phyloP scores from a whole-genome alignment of 2,329 filamentous ascomycete genomes.

The Dryadomyces quercivorus region DNA sequence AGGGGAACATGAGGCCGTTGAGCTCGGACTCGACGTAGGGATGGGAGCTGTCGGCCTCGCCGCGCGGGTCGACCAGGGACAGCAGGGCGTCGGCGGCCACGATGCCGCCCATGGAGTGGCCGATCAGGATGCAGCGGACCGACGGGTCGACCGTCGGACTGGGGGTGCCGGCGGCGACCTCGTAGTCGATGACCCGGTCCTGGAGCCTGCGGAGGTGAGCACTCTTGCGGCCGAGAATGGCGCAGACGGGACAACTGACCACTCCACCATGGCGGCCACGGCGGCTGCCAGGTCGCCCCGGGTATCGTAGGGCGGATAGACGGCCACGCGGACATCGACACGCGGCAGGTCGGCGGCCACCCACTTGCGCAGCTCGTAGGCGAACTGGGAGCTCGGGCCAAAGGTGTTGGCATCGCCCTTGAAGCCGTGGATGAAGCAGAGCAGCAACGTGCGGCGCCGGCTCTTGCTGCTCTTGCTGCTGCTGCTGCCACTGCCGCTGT shows the following conservation, averaged over 20 bases:
- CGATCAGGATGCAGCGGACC: constrained; percentile 68
- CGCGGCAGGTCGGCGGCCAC: constrained; percentile 56
- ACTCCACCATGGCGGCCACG: constrained; percentile 63
- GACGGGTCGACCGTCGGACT: constrained; percentile 80
- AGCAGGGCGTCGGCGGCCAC: constrained; percentile 84
- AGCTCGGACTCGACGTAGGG: constrained; percentile 20
- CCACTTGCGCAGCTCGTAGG: constrained; percentile 55
- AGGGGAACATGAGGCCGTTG: constrained; percentile 77
- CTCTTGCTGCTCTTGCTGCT: neutral
- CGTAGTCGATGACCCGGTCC: constrained; percentile 86
- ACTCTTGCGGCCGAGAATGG: no score
- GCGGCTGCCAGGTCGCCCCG: constrained; percentile 61
- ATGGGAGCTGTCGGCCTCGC: neutral
- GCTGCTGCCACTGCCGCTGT: no score
- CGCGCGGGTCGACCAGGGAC: constrained; percentile 44
- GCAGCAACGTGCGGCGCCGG: constrained; percentile 66
- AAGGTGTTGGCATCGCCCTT: constrained; percentile 78
- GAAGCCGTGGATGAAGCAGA: constrained; percentile 84
- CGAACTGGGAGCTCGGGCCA: constrained; percentile 51
- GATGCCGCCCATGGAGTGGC: constrained; percentile 89
- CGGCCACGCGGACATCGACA: constrained; percentile 51
- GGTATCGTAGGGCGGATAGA: constrained; percentile 79
- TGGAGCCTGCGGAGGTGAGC: constrained; percentile 51
- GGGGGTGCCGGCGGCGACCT: constrained; percentile 68
- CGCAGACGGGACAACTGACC: constrained; percentile 38